Conservation (phyloP, 1,139 yeast genomes). For the Blastobotrys ciferrii region DNA sequence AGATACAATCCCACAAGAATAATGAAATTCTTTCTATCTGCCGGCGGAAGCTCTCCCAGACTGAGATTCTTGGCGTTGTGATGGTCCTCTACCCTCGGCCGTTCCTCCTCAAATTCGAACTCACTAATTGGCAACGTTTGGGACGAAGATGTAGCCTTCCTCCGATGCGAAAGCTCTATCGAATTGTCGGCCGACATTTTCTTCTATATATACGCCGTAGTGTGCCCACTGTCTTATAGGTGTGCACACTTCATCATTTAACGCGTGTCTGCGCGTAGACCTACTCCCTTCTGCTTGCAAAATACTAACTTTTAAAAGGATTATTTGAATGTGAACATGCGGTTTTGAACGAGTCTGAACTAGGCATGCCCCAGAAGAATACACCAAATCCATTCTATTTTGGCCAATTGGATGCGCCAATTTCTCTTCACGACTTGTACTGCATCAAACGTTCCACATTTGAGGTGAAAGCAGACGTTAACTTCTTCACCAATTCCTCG, state of each 20-base stretch:
- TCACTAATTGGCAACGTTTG: conserved; percentile 19
- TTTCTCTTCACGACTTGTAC: too few species aligned
- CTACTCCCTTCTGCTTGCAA: conserved; percentile 24
- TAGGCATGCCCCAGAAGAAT: too few species aligned
- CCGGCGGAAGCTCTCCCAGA: conserved; percentile 28
- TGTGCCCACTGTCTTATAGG: background rate
- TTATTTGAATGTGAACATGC: conserved; percentile 20
- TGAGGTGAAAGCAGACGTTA: too few species aligned
- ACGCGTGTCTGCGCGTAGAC: conserved; percentile 1
- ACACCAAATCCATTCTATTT: too few species aligned
- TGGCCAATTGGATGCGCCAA: too few species aligned
- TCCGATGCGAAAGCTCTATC: conserved; percentile 25
- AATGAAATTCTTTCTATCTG: conserved; percentile 59
- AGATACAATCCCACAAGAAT: conserved; percentile 71
- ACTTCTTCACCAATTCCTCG: too few species aligned
- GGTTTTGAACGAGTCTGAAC: too few species aligned
- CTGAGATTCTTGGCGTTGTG: conserved; percentile 10
- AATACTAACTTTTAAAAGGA: conserved; percentile 19
- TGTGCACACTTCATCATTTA: background rate
- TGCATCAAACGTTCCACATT: too few species aligned
- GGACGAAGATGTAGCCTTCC: conserved; percentile 18
- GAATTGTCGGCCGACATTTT: conserved; percentile 9
- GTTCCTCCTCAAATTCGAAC: conserved; percentile 13
- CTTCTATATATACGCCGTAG: background rate
- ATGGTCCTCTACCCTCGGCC: background rate